phyloP scores from a whole-genome alignment of 176 grass and related monocot species.

The Thalia dealbata region DNA sequence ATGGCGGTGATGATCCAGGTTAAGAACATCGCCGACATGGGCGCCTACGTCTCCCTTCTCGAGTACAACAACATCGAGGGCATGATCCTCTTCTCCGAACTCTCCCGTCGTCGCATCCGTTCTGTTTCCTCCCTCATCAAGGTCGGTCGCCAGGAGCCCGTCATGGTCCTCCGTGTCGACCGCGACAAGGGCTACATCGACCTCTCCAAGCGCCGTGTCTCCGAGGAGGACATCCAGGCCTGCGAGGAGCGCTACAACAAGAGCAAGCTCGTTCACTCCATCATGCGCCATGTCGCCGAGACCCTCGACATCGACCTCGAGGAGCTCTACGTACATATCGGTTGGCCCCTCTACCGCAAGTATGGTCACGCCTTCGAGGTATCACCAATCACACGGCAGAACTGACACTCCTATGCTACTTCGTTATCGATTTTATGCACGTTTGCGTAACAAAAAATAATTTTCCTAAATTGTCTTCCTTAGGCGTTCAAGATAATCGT shows the following conservation, averaged over 20 bases:
- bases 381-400: background rate
- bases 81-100: conserved; percentile 97
- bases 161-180: conserved; percentile 90
- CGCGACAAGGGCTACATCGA: conserved; percentile 93
- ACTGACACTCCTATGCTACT: background rate
- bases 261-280: conserved; percentile 92
- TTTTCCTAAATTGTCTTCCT: background rate
- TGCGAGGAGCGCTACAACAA: conserved; percentile 96
- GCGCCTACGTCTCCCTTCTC: conserved; percentile 80
- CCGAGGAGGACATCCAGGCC: conserved; percentile 74
- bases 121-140: conserved; percentile 90
- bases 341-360: conserved; percentile 84
- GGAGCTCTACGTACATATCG: conserved; percentile 63
- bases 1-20: conserved; percentile 95
- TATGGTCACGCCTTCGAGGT: conserved; percentile 82
- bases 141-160: conserved; percentile 93
- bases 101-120: conserved; percentile 83
- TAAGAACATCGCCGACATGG: conserved; percentile 93
- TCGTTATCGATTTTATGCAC: background rate
- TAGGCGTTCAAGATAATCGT: conserved; percentile 19
- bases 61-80: conserved; percentile 99
- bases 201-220: conserved; percentile 86
- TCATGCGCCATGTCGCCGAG: conserved; percentile 97
- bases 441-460: background rate
- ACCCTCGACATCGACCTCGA: conserved; percentile 77